Conservation (phyloP, 345 rosid species). For the Ceriops tagal region DNA sequence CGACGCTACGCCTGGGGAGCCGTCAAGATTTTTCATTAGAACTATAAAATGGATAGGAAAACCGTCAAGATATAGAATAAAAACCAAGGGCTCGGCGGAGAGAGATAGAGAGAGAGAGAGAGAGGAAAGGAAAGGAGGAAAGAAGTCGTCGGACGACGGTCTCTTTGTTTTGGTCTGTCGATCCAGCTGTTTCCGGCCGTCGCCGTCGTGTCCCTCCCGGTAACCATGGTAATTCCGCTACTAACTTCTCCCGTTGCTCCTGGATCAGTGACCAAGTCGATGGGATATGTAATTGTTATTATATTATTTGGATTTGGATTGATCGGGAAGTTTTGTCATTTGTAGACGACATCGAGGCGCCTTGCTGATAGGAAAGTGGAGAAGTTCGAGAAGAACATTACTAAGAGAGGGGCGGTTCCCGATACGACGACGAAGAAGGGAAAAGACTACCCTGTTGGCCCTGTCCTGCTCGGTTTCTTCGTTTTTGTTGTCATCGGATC, state of each 20-base stretch:
- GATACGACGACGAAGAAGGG: constrained; percentile 78
- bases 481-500: constrained; percentile 92
- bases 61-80: neutral
- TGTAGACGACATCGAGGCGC: constrained; percentile 85
- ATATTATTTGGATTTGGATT: neutral
- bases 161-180: constrained; percentile 11
- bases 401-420: constrained; percentile 82
- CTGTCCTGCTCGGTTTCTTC: constrained; percentile 90
- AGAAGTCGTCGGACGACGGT: neutral
- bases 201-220: constrained; percentile 9
- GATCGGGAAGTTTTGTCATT: constrained; percentile 2
- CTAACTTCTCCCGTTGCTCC: neutral
- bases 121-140: no score
- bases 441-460: constrained; percentile 88
- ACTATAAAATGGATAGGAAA: neutral
- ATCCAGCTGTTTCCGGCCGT: constrained; percentile 19
- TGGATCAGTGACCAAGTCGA: neutral
- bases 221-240: constrained; percentile 31
- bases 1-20: constrained; percentile 22
- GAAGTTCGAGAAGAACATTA: constrained; percentile 83
- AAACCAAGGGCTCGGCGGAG: neutral
- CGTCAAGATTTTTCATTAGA: neutral
- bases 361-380: constrained; percentile 78
- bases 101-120: no score
- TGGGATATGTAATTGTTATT: neutral